phyloP scores from a whole-genome alignment of 2,329 filamentous ascomycete species.

The Diaporthe vexans region DNA sequence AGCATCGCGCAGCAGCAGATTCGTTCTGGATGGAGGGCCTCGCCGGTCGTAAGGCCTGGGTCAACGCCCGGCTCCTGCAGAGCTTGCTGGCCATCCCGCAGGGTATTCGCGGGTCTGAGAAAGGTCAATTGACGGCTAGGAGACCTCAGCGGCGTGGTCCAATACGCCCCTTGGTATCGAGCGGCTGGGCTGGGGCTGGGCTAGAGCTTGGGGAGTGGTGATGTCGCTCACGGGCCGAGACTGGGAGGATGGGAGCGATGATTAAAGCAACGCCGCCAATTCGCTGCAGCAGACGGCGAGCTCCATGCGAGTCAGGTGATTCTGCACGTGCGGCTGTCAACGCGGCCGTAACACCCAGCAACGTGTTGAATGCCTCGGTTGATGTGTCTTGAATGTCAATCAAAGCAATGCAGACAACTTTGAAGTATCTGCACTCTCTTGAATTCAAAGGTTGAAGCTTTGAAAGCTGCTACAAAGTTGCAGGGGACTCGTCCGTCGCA shows the following conservation, averaged over 20 bases:
- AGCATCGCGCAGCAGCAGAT: slow-evolving; percentile 60
- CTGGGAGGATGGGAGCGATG: slow-evolving; percentile 22
- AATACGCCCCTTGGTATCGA: neutral
- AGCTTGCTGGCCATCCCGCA: slow-evolving; percentile 72
- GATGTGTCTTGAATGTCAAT: neutral
- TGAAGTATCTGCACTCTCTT: no score
- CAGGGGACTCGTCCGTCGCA: neutral
- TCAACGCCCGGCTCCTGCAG: slow-evolving; percentile 68
- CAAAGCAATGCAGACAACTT: neutral
- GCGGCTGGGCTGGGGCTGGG: slow-evolving; percentile 7
- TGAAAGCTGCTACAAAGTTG: neutral
- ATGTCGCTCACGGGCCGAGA: slow-evolving; percentile 37
- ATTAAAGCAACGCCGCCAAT: slow-evolving; percentile 37
- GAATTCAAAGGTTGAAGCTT: neutral
- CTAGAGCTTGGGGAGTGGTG: slow-evolving; percentile 35
- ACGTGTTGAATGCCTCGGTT: neutral
- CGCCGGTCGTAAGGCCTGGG: slow-evolving; percentile 68
- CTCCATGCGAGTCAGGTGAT: slow-evolving; percentile 30
- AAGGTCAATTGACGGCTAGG: slow-evolving; percentile 60
- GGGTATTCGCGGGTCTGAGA: slow-evolving; percentile 47
- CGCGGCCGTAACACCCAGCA: neutral
- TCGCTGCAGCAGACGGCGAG: slow-evolving; percentile 14
- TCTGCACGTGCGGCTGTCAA: slow-evolving; percentile 12
- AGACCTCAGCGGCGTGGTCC: slow-evolving; percentile 27
- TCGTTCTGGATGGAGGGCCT: slow-evolving; percentile 59